phyloP scores from a whole-genome alignment of 805 yeast genomes.

The Metschnikowia picachoensis region DNA sequence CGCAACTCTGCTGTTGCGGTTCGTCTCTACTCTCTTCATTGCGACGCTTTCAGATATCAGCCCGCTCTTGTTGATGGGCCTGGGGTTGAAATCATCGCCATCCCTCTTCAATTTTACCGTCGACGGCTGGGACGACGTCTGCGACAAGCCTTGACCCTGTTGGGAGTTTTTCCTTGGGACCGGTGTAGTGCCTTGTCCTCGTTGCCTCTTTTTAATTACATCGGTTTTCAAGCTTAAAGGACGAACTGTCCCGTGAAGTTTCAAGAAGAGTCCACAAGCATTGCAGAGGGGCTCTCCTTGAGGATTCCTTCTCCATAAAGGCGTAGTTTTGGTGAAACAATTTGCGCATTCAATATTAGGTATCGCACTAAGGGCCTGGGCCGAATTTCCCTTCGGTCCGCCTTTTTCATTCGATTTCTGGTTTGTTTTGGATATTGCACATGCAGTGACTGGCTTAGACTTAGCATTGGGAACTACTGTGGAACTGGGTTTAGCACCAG shows the following conservation, averaged over 20 bases:
- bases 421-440: background rate
- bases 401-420: background rate
- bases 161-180: conserved; percentile 11
- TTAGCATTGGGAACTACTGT: background rate
- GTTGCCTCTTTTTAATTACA: conserved; percentile 86
- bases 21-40: background rate
- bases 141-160: background rate
- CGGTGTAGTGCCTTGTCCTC: conserved; percentile 31
- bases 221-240: conserved; percentile 90
- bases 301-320: conserved; percentile 91
- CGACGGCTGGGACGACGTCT: background rate
- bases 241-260: conserved; percentile 91
- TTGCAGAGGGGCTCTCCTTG: conserved; percentile 92
- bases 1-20: background rate
- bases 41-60: background rate
- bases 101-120: conserved; percentile 22
- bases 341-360: conserved; percentile 59
- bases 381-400: background rate
- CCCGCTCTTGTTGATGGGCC: conserved; percentile 28
- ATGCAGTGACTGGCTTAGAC: background rate
- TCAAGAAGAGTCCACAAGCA: conserved; percentile 49
- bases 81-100: conserved; percentile 50
- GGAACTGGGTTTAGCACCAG: background rate
- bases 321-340: conserved; percentile 90
- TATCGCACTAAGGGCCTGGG: background rate